Conservation (phyloP, 2,329 filamentous ascomycete species). For the Ophiostoma triangulosporum region DNA sequence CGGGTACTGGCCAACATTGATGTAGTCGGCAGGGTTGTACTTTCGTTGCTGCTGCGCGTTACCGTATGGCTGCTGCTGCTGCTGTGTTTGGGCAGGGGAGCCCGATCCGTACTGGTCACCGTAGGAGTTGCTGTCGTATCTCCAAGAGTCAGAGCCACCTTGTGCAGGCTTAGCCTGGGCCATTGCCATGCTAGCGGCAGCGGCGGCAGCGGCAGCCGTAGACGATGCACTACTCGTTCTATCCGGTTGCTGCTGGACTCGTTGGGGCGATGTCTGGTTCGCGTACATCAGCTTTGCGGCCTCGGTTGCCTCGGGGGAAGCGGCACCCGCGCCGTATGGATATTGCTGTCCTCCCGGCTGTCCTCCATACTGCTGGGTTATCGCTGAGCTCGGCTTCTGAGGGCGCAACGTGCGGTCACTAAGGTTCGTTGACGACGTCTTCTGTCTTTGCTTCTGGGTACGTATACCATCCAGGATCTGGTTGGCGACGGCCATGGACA, state of each 20-base stretch:
- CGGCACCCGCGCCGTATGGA: conserved; percentile 21
- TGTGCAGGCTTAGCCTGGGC: conserved; percentile 20
- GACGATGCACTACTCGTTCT: conserved; percentile 35
- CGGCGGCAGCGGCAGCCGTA: conserved; percentile 37
- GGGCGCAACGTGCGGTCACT: conserved; percentile 52
- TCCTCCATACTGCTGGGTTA: conserved; percentile 1
- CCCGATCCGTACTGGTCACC: conserved; percentile 18
- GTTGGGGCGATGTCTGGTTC: conserved; percentile 38
- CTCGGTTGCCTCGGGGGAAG: conserved; percentile 42
- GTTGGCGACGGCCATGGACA: conserved; percentile 96
- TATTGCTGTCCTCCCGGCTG: conserved; percentile 11
- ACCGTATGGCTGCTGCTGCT: conserved; percentile 17
- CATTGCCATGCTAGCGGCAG: conserved; percentile 46
- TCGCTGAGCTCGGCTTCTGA: conserved; percentile 24
- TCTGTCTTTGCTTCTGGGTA: conserved; percentile 54
- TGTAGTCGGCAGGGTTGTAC: conserved; percentile 71
- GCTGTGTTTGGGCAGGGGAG: not conserved
- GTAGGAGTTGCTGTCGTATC: conserved; percentile 20
- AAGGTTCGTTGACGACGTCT: conserved; percentile 36
- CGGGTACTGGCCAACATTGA: conserved; percentile 41
- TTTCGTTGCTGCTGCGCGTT: conserved; percentile 43
- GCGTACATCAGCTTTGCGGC: conserved; percentile 51
- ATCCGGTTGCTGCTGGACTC: conserved; percentile 34
- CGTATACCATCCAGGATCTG: conserved; percentile 81
- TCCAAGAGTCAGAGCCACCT: conserved; percentile 16